Percentiles rank a stretch among this genome's conserved stretches.
Conservation (phyloP, 257 asterid genomes). For the Solanum sejunctum region DNA sequence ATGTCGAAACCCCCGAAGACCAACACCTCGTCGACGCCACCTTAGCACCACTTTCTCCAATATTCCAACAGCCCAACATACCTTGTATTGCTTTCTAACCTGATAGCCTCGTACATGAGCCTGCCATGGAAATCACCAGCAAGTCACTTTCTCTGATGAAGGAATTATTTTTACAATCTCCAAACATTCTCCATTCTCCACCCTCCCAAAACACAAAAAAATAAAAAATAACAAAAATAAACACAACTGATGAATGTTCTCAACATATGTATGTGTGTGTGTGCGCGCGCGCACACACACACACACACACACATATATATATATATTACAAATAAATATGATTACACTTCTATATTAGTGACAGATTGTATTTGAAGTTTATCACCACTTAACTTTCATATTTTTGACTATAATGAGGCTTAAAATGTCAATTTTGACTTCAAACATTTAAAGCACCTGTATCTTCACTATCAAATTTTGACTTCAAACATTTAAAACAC, state of each 20-base stretch:
- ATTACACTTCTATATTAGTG: background rate
- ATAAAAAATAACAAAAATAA: background rate
- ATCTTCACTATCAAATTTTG: constrained; percentile 42
- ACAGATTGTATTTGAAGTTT: background rate
- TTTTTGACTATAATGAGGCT: background rate
- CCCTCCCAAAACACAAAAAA: background rate
- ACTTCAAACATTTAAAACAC: constrained; percentile 22
- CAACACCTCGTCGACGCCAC: constrained; percentile 86
- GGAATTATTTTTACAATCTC: background rate
- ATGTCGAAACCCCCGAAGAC: constrained; percentile 63
- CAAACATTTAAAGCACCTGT: constrained; percentile 45
- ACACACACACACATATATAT: no score
- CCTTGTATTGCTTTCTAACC: constrained; percentile 62
- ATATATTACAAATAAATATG: background rate
- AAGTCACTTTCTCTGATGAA: background rate
- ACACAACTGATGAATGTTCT: background rate
- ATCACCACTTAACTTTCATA: background rate
- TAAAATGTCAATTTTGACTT: background rate
- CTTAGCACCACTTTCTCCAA: constrained; percentile 82
- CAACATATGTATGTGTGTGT: background rate
- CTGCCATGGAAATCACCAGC: constrained; percentile 22
- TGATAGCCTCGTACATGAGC: constrained; percentile 96
- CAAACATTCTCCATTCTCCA: background rate
- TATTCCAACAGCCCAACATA: constrained; percentile 90
- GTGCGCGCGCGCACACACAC: no score